Evolutionary conservation across 257 asterid genomes (phyloP), one percentile per base, ranked within the genome.

Genomic region (Nemophila menziesii): DNA sequence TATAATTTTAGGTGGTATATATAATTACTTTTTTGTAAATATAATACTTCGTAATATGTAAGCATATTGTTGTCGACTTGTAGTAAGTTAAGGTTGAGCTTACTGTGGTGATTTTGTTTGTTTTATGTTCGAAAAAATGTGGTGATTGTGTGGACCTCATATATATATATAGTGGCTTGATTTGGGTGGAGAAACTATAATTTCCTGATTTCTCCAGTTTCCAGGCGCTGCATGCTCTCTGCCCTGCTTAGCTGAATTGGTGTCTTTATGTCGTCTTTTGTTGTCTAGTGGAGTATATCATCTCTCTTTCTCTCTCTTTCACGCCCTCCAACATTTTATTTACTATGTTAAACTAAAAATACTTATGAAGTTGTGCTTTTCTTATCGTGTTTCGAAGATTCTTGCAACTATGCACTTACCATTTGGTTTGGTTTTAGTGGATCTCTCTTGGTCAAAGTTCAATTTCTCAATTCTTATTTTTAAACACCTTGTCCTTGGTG

Each of bases 371-470:
- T 29, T 29, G 33, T 29, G 36, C 36, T 29, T 29, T 29, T 7
- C 36, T 29, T 29, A 29, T 29, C 36, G 3, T 29, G 8, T 2
- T 29, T 7, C 36, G 8, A 2, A 29, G 36, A 29, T 29, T 7
- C 36, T 29, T 7, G 2, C 36, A 7, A 29, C 7, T 2, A 29
- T 29, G 36, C 36, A 29, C 9, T 29, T 13, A 29, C 4, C 36
- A 29, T 13, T n/a, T n/a, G n/a, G n/a, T n/a, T n/a, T n/a, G n/a
- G n/a, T n/a, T n/a, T n/a, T n/a, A 24, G 33, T 24, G 33, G 61
- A 75, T 43, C 64, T 57, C 63, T 45, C 60, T 43, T 62, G 22
- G 20, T 57, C 58, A 44, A 50, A 55, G 53, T 46, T 14, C 23
- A 20, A 54, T 54, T 54, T 60, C 56, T 50, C 33, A 12, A 15